Evolutionary conservation across 257 asterid species (phyloP), one percentile per base, ranked within the genome.

Genomic region (Ilex asprella): DNA sequence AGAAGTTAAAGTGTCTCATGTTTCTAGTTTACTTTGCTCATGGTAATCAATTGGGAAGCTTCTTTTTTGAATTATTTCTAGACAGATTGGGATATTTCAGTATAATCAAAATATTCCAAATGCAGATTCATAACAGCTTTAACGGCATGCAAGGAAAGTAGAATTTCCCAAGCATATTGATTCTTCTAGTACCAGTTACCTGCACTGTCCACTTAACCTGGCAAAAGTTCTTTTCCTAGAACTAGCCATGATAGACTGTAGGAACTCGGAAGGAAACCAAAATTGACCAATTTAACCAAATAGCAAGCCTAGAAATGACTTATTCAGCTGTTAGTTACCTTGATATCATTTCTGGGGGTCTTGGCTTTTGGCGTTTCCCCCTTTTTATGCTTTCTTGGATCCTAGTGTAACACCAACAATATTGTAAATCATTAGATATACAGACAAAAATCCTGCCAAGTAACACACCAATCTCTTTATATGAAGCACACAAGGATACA

Each of bases 351-450:
- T 74, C 69, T 80, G 54, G 94, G 95, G 52, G 86, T 82, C 78
- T 51, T 79, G 51, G 73, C 85, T 71, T 74, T 83, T 63, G 97
- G 95, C 46, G 97, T 86, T 31, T 64, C 73, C 64, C 77, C 72
- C 68, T 70, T 79, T 76, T 81, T 73, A 58, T 76, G 85, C 82
- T 85, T 89, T 68, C 81, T 82, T 39, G 95, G 80, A 12, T 81
- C 92, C 92, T 93, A 81, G 30, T 39, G 44, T 54, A 55, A 21
- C 16, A 63, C 60, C 73, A n/a, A 70, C 62, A 68, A 56, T 71
- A 56, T 60, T 30, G 31, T 12, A 10, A 14, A 32, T 4, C 1
- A 35, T 51, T 44, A 32, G 44, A 39, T 46, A 62, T 55, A 51
- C 21, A 31, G 59, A 54, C 16, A 47, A 4, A 11, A 49, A 12